Conservation (phyloP, 805 yeast genomes). For the Yamadazyma nakazawae region DNA sequence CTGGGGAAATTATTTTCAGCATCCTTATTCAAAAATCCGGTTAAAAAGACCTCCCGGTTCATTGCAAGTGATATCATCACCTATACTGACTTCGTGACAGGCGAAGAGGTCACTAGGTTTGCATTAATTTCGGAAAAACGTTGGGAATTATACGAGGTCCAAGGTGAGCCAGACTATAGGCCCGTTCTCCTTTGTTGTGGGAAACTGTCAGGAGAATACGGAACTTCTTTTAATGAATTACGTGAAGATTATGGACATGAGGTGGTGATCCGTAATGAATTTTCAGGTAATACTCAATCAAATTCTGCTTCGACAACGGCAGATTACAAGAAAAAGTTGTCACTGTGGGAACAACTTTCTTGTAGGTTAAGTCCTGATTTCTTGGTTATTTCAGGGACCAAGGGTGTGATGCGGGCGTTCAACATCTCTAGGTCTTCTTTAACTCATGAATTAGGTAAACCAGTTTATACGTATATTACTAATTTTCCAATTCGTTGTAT, state of each 20-base stretch:
- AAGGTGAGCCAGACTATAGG: constrained; percentile 16
- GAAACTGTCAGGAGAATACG: constrained; percentile 64
- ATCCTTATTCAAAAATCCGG: constrained; percentile 18
- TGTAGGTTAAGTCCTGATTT: constrained; percentile 58
- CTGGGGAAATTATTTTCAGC: constrained; percentile 38
- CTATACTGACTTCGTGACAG: constrained; percentile 22
- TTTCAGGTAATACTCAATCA: constrained; percentile 13
- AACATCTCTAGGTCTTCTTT: constrained; percentile 38
- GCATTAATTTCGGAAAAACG: constrained; percentile 63
- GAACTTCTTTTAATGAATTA: constrained; percentile 44
- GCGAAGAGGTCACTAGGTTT: constrained; percentile 63
- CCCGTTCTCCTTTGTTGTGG: constrained; percentile 70
- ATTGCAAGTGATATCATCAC: constrained; percentile 31
- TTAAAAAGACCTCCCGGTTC: constrained; percentile 27
- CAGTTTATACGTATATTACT: constrained; percentile 65
- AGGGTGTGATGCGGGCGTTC: constrained; percentile 66
- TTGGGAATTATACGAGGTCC: constrained; percentile 70
- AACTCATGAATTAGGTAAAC: constrained; percentile 47
- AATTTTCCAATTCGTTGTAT: constrained; percentile 78
- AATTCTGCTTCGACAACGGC: constrained; percentile 16
- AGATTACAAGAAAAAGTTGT: constrained; percentile 32
- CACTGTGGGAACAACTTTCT: constrained; percentile 56
- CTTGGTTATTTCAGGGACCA: constrained; percentile 67
- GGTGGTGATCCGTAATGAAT: constrained; percentile 29
- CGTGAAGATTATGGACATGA: constrained; percentile 21